phyloP scores from a whole-genome alignment of 2,329 filamentous ascomycete genomes.

The Immersiporthe knoxdaviesiana region DNA sequence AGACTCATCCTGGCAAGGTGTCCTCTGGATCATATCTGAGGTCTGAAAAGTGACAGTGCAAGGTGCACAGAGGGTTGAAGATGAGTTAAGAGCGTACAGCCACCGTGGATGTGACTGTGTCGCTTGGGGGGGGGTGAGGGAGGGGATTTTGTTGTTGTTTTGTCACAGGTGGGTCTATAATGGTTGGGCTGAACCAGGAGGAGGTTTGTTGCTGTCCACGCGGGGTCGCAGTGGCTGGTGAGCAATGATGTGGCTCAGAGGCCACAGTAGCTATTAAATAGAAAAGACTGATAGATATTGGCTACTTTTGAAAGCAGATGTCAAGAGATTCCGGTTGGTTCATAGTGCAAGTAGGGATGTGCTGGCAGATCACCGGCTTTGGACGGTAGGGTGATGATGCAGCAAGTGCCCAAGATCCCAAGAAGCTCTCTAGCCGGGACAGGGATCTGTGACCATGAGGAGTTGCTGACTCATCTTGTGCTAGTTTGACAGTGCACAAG shows the following conservation, averaged over 20 bases:
- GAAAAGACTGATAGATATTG: slow-evolving; percentile 1
- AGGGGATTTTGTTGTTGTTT: slow-evolving; percentile 13
- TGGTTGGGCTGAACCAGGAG: slow-evolving; percentile 16
- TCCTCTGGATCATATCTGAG: slow-evolving; percentile 28
- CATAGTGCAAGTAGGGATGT: background rate
- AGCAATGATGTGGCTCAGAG: slow-evolving; percentile 5
- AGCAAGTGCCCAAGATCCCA: background rate
- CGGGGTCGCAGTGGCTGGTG: background rate
- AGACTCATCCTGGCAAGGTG: slow-evolving; percentile 22
- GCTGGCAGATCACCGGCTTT: background rate
- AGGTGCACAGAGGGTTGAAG: background rate
- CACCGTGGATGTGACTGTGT: background rate
- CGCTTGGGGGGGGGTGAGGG: slow-evolving; percentile 3
- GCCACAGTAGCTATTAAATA: slow-evolving; percentile 5
- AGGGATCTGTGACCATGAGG: background rate
- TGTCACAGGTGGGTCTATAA: slow-evolving; percentile 16
- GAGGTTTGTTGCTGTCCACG: background rate
- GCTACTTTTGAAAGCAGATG: background rate
- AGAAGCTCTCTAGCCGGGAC: background rate
- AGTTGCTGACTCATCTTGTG: background rate
- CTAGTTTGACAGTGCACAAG: background rate
- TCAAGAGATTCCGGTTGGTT: background rate
- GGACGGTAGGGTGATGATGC: background rate
- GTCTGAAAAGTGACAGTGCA: slow-evolving; percentile 15
- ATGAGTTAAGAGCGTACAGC: background rate